phyloP scores from a whole-genome alignment of 129 eudicot genomes.

The Heracleum sosnowskyi region DNA sequence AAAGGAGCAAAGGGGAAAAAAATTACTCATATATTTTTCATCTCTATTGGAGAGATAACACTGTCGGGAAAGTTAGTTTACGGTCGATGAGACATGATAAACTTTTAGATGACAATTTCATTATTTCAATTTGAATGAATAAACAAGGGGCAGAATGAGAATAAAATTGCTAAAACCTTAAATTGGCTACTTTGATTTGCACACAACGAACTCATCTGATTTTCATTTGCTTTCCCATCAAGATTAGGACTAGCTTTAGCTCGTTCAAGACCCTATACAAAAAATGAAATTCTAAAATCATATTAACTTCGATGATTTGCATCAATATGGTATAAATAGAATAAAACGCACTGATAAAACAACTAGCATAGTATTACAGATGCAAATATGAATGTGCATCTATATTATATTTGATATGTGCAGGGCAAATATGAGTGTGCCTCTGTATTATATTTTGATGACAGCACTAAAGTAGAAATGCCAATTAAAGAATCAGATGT shows the following conservation, averaged over 20 bases:
- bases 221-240: conserved; percentile 17
- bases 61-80: neutral
- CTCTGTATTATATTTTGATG: neutral
- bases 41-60: neutral
- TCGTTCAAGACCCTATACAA: conserved; percentile 35
- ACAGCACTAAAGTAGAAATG: too few relatives aligned
- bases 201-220: conserved; percentile 20
- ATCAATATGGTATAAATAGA: neutral
- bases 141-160: neutral
- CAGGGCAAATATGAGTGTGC: neutral
- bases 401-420: neutral
- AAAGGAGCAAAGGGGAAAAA: neutral
- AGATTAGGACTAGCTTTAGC: conserved; percentile 23
- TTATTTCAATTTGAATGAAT: neutral
- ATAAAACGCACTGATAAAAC: neutral
- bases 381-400: neutral
- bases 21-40: neutral
- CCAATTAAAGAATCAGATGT: too few relatives aligned
- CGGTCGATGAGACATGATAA: neutral
- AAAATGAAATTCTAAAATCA: conserved; percentile 10
- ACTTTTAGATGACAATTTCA: neutral
- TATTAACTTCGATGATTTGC: neutral
- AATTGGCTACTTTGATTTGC: conserved; percentile 31
- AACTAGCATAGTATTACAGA: neutral
- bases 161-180: conserved; percentile 38